These are phyloP conservation scores for Colletotrichum zoysiae DNA, from an alignment of 2,329 filamentous ascomycete species.

Conservation along the genomic window DNA sequence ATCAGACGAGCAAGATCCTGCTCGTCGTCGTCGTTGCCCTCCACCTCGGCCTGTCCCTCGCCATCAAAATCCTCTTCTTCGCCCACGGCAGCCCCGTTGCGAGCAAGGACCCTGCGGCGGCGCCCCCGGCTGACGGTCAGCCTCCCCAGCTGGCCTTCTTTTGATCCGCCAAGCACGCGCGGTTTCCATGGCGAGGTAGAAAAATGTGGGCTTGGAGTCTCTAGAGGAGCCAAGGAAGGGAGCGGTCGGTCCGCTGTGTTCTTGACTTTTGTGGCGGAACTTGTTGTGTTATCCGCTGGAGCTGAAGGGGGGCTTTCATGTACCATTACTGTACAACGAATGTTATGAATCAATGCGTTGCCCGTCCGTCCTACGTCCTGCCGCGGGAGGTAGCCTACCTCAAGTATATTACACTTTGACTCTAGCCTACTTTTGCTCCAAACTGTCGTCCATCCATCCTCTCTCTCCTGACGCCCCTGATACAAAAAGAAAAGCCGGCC, in stretches of 20 bases:
- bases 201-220: background rate
- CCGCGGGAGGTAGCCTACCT: background rate
- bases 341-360: constrained; percentile 30
- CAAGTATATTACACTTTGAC: background rate
- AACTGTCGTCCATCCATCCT: background rate
- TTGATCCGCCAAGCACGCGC: constrained; percentile 1
- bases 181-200: background rate
- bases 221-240: background rate
- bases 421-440: background rate
- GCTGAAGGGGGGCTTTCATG: constrained; percentile 10
- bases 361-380: background rate
- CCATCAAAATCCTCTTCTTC: constrained; percentile 98
- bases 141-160: constrained; percentile 32
- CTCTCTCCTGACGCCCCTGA: background rate
- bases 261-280: constrained; percentile 7
- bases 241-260: background rate
- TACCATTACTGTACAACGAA: constrained; percentile 38
- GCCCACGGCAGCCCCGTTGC: constrained; percentile 75
- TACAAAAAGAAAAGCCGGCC: too few species aligned
- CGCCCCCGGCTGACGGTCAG: constrained; percentile 36
- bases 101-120: constrained; percentile 27
- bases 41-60: constrained; percentile 90
- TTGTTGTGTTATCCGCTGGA: constrained; percentile 9
- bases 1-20: constrained; percentile 89
- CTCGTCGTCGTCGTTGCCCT: constrained; percentile 86